Base-by-base conservation (phyloP, 441 rosid genomes). In the Metrosideros polymorpha region DNA sequence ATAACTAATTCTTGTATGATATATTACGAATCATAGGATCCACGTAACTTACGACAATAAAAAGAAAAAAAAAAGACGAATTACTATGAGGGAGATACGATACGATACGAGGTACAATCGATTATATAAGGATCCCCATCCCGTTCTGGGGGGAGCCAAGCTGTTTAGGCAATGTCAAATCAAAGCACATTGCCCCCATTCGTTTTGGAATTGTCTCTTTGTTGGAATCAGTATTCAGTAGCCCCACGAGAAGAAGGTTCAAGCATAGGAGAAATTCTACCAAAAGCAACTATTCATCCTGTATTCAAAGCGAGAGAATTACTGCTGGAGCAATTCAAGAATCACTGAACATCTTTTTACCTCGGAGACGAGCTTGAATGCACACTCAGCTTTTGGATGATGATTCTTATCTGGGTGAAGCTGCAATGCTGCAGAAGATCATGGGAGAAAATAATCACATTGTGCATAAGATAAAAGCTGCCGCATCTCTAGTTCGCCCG, bases 321-420 rank as follows among this genome's bases (percentile, higher is more conserved):
- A 39, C 32, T 63, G 76, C 76, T 17, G 42, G 27, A 35, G 9
- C 27, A 19, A 66, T 66, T 66, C 79, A 39, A 39, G 47, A 35
- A 35, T 66, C 7, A 39, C 77, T 18, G 27, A 32, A 35, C 77
- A 4, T 14, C 2, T 50, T 86, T 83, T 71, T 71, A 97, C 99
- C 99, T 97, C 95, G 45, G 94, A 93, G 76, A 96, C 90, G 84
- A 97, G 98, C 92, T 95, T 97, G 94, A 97, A 97, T 8, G 99
- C 99, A 86, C 91, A 42, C 82, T 93, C 99, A 61, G 99, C 96
- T 83, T 94, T 92, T 7, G 96, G 99, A 85, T 96, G 99, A 63
- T 89, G 91, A 88, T 97, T 97, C 94, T 96, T 97, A 87, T 97
- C 99, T 0, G 99, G 99, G 87, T 97, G 99, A 91, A 96, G 91